Percentiles rank a stretch among this genome's conserved stretches.
phyloP scores from a whole-genome alignment of 371 early-diverging fungal genomes.

The Nematocida sp. region DNA sequence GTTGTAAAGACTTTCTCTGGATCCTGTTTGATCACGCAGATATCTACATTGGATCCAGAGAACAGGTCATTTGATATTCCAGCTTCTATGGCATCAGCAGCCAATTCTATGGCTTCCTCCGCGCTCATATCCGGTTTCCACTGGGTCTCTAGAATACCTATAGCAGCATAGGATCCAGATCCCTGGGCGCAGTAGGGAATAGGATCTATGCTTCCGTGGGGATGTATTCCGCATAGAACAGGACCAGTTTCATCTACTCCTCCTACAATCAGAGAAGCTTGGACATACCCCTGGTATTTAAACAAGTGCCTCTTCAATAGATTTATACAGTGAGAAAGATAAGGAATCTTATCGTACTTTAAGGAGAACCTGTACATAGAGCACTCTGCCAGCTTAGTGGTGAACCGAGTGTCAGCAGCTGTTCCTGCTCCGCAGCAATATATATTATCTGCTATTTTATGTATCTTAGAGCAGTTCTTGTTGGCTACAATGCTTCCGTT shows the following conservation, averaged over 20 bases:
- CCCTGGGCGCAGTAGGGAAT: conserved; percentile 93
- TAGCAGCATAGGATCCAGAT: conserved; percentile 89
- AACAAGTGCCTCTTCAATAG: conserved; percentile 56
- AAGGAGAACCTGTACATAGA: conserved; percentile 84
- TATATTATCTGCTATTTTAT: conserved; percentile 94
- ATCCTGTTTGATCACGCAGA: conserved; percentile 65
- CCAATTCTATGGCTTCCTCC: conserved; percentile 83
- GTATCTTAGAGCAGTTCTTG: conserved; percentile 97
- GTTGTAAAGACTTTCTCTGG: conserved; percentile 24
- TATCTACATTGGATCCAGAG: conserved; percentile 94
- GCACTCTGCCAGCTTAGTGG: conserved; percentile 81
- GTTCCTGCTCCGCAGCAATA: conserved; percentile 99
- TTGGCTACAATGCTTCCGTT: conserved; percentile 92
- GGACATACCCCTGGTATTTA: conserved; percentile 88
- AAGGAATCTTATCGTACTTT: conserved; percentile 77
- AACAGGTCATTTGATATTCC: conserved; percentile 98
- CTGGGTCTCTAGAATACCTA: conserved; percentile 83
- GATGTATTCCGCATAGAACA: conserved; percentile 83
- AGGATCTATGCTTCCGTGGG: conserved; percentile 90
- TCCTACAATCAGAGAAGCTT: conserved; percentile 90
- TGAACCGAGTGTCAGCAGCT: conserved; percentile 93
- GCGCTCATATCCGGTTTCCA: conserved; percentile 79
- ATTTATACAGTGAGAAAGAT: conserved; percentile 83
- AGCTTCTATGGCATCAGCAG: conserved; percentile 85
- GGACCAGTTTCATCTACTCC: conserved; percentile 86